Evolutionary conservation across 805 yeast species (phyloP), one percentile per base, ranked within the genome.

Genomic region (Candida sakaeoensis): DNA sequence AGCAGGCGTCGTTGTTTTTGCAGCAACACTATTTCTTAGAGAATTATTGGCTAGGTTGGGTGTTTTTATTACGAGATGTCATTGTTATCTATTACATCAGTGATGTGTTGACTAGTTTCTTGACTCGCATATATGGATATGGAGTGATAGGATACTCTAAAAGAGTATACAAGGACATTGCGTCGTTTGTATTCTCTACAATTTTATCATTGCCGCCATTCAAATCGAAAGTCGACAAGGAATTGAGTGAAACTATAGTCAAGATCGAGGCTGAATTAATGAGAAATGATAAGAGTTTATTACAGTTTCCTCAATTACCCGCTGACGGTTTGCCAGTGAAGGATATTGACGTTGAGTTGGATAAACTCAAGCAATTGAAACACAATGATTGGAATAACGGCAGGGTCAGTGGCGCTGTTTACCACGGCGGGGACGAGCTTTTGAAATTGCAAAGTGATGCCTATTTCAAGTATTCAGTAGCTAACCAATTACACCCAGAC

Each of bases 401-500:
- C 4, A 74, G 79, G 49, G 84, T 91, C 3, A 85, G 95, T 13
- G 99, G 99, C 5, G 98, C 97, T 0, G 97, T 91, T 8, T 91
- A 91, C 54, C 98, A 93, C 53, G 97, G 98, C 22, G 97, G 97
- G 10, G 67, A 72, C n/a, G 86, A 85, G 23, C 62, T 91, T 39
- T 70, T 85, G 27, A 65, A 73, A 27, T 66, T 93, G 26, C 98
- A 93, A 61, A 65, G 93, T 7, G 61, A 74, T 40, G 93, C 96
- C 0, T 90, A 79, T 58, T 75, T 79, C 39, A 74, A 75, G 53
- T 90, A 77, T 59, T 78, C 93, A 5, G 89, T 90, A 17, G 88
- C 97, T 2, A 91, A 93, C 63, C 99, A 93, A 63, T 69, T 91
- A 37, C 99, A 91, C 58, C 99, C 99, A 0, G 98, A 91, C 61